Base-by-base conservation (phyloP, 805 yeast genomes). In the Zygosaccharomyces siamensis region DNA sequence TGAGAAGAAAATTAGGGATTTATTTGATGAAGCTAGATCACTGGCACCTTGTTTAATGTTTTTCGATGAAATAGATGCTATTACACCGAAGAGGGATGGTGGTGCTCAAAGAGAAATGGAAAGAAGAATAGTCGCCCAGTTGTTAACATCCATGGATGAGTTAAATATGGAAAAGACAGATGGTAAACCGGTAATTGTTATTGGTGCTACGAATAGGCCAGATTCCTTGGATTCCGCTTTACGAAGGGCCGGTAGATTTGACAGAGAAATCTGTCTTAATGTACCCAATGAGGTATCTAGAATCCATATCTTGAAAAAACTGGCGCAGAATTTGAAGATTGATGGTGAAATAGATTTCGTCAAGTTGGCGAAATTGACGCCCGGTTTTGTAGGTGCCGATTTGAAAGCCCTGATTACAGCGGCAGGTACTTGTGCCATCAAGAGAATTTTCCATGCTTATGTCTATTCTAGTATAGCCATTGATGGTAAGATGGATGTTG, bases 331-430 rank as follows among this genome's bases (percentile, higher is more conserved):
- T 26, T 72, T 93, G 56, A 81, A 84, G 59, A 71, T 89, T 36
- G 80, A 79, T 42, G 90, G 87, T 3, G 78, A 67, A 5, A 79
- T 92, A 55, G 89, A 90, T 57, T 87, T 80, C 64, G 61, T 69
- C 39, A 77, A 78, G 51, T 72, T 93, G 44, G 97, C 98, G 1
- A 90, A 90, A 62, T 72, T 87, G 72, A 93, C 99, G 0, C 97
- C 99, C 0, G 99, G 99, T 12, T 93, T 82, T 67, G 99, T 93
- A 5, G 99, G 98, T 45, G 99, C 99, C 1, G 99, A 93, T 72
- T 75, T 93, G 56, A 89, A 89, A 60, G 95, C 98, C 11, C 75
- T 93, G 49, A 95, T 88, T 1, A 82, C 97, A 0, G 97, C 97
- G 2, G 96, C 99, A 0, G 98, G 98, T 49, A 86, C 89, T 16